These are phyloP conservation scores for Apiospora kogelbergensis DNA, from an alignment of 2,329 filamentous ascomycete genomes.

Conservation along the genomic window DNA sequence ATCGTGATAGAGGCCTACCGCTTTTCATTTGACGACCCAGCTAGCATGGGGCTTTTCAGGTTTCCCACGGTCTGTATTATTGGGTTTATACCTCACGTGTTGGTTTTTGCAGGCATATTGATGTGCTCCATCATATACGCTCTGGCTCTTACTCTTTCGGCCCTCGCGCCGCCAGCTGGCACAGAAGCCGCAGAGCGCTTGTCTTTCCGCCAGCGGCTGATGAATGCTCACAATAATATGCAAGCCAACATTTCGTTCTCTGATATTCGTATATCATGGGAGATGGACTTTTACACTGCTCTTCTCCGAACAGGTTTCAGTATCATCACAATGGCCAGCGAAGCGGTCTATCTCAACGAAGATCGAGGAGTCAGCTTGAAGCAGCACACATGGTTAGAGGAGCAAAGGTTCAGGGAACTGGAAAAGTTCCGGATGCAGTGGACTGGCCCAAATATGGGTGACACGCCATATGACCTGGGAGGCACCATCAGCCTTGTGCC, in stretches of 20 bases:
- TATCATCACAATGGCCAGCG: conserved; percentile 87
- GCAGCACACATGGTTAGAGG: conserved; percentile 86
- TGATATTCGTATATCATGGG: conserved; percentile 75
- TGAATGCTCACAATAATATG: conserved; percentile 79
- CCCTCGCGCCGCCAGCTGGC: conserved; percentile 61
- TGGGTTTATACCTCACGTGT: conserved; percentile 90
- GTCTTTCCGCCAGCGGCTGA: conserved; percentile 60
- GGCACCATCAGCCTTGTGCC: conserved; percentile 57
- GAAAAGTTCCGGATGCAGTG: conserved; percentile 58
- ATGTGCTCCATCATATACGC: conserved; percentile 76
- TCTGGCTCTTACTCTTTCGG: conserved; percentile 74
- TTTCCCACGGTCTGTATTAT: conserved; percentile 96
- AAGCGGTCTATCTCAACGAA: conserved; percentile 94
- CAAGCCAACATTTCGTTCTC: conserved; percentile 87
- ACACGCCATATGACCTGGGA: conserved; percentile 50
- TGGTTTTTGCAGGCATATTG: conserved; percentile 77
- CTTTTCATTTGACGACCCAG: conserved; percentile 61
- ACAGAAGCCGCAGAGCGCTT: conserved; percentile 32
- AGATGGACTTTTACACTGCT: conserved; percentile 95
- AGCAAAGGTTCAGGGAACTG: conserved; percentile 77
- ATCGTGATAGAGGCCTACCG: conserved; percentile 74
- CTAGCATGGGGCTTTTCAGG: conserved; percentile 67
- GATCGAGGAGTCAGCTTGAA: conserved; percentile 73
- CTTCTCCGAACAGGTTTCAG: conserved; percentile 84
- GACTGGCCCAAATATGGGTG: conserved; percentile 45